Percentiles rank a stretch among this genome's conserved stretches.
These are phyloP conservation scores for Stenocarpella maydis DNA, from an alignment of 2,329 filamentous ascomycete species.

Conservation along the genomic window DNA sequence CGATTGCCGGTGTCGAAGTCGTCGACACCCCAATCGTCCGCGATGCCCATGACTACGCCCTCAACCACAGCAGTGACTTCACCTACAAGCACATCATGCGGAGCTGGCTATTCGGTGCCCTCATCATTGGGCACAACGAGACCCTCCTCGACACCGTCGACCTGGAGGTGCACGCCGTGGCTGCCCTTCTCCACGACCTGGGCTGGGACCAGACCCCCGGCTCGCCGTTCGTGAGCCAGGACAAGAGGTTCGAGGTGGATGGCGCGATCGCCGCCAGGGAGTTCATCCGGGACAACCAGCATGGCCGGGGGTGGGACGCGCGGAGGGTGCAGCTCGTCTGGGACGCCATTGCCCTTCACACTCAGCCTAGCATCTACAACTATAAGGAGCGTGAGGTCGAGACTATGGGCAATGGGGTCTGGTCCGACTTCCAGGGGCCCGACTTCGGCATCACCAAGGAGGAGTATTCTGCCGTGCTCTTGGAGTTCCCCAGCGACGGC, in stretches of 20 bases:
- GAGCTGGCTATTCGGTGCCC: background rate
- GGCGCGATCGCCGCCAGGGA: background rate
- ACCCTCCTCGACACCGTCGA: background rate
- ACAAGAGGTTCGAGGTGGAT: background rate
- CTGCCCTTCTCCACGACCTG: background rate
- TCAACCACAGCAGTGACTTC: background rate
- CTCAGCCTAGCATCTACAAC: background rate
- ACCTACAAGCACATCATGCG: background rate
- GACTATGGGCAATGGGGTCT: background rate
- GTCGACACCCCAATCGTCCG: background rate
- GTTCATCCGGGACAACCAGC: background rate
- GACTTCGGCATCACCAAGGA: background rate
- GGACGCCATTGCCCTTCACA: background rate
- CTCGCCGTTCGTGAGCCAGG: background rate
- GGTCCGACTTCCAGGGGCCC: background rate
- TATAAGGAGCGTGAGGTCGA: background rate
- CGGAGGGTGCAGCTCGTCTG: background rate
- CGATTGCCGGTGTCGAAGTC: background rate
- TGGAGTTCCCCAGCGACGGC: background rate
- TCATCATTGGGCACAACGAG: background rate
- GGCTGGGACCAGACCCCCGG: background rate
- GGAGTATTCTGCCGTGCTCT: background rate
- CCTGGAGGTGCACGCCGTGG: background rate
- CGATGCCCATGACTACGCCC: background rate
- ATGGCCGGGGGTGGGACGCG: background rate